A percentile compares a stretch with the other conserved stretches of the same genome.
Conservation (phyloP, 1,284 basidiomycete genomes). For the Xanthoconium separans region DNA sequence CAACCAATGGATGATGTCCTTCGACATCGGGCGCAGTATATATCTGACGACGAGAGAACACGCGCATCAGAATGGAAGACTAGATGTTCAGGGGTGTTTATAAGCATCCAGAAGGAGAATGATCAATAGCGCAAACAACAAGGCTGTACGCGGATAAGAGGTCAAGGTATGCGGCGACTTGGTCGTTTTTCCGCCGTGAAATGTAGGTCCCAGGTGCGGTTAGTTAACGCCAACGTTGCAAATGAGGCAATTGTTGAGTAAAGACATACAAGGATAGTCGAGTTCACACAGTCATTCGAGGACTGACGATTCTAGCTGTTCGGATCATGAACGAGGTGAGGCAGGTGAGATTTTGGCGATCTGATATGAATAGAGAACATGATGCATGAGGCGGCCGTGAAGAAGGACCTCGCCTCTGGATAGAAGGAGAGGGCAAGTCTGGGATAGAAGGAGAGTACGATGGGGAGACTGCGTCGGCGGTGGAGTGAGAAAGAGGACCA, state of each 20-base stretch:
- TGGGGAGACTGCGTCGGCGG: slow-evolving; percentile 8
- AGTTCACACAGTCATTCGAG: slow-evolving; percentile 30
- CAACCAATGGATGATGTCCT: slow-evolving; percentile 15
- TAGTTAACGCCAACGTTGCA: neutral
- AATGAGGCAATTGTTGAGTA: slow-evolving; percentile 14
- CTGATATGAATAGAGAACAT: slow-evolving; percentile 32
- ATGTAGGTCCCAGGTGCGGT: slow-evolving; percentile 8
- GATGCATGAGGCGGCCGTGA: slow-evolving; percentile 29
- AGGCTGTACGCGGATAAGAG: slow-evolving; percentile 25
- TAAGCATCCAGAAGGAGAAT: slow-evolving; percentile 18
- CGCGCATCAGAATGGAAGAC: slow-evolving; percentile 38
- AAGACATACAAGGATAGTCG: neutral
- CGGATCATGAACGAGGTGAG: slow-evolving; percentile 34
- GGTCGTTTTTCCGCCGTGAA: slow-evolving; percentile 10
- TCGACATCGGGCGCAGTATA: slow-evolving; percentile 32
- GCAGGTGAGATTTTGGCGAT: slow-evolving; percentile 29
- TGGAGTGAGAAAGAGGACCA: slow-evolving; percentile 9
- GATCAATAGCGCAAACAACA: slow-evolving; percentile 20
- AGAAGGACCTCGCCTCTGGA: slow-evolving; percentile 4
- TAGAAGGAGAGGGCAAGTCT: neutral
- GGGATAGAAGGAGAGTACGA: neutral
- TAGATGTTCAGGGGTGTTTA: slow-evolving; percentile 27
- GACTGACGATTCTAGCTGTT: slow-evolving; percentile 13
- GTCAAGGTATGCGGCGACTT: slow-evolving; percentile 20
- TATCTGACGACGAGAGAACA: slow-evolving; percentile 31